Percentiles rank a stretch among this genome's conserved stretches.
These are phyloP conservation scores for Steccherinum ochraceum DNA, from an alignment of 768 basidiomycete genomes.

Conservation along the genomic window DNA sequence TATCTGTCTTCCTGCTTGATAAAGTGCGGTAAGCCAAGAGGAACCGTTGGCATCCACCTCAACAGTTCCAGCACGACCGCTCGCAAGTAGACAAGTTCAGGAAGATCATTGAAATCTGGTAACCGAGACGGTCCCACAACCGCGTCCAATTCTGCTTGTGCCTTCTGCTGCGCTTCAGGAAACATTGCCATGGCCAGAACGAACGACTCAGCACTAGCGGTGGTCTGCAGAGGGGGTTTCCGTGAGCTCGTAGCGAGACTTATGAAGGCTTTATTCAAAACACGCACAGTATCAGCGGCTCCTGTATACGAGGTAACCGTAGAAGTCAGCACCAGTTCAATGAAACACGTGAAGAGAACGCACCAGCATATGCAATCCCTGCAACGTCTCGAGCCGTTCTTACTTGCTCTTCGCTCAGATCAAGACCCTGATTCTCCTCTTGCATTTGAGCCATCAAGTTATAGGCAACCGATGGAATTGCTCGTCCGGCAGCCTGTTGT, in stretches of 20 bases:
- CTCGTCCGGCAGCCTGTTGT: too few species aligned
- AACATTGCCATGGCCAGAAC: slow-evolving; percentile 4
- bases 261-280: too few species aligned
- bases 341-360: too few species aligned
- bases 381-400: not conserved
- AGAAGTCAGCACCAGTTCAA: too few species aligned
- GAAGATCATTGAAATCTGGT: slow-evolving; percentile 2
- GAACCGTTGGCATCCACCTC: slow-evolving; percentile 1
- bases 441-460: not conserved
- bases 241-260: too few species aligned
- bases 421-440: not conserved
- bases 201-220: slow-evolving; percentile 1
- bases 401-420: not conserved
- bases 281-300: too few species aligned
- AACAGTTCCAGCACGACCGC: slow-evolving; percentile 5
- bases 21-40: slow-evolving; percentile 4
- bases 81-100: not conserved
- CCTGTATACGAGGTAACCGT: too few species aligned
- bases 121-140: slow-evolving; percentile 2
- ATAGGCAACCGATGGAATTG: not conserved
- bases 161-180: slow-evolving; percentile 6
- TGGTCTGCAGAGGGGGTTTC: not conserved
- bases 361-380: not conserved
- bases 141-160: slow-evolving; percentile 4
- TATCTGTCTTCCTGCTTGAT: slow-evolving; percentile 3